Conservation (phyloP, 129 eudicot genomes). For the Arctium lappa region DNA sequence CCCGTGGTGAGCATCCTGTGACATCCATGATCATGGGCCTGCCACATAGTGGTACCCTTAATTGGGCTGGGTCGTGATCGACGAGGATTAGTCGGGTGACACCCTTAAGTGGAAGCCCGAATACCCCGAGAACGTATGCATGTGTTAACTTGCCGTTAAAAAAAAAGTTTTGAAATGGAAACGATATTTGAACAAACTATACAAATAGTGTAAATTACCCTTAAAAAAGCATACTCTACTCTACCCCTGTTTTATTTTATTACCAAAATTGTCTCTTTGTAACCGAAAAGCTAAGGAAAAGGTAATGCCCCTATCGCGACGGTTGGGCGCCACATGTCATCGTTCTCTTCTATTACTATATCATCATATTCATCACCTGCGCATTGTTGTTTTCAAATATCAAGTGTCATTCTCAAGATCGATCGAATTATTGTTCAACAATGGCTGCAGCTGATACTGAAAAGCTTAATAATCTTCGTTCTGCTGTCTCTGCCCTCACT, state of each 20-base stretch:
- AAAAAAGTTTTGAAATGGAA: no score
- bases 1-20: no score
- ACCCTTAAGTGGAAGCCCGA: no score
- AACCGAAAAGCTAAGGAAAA: background rate
- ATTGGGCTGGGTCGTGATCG: no score
- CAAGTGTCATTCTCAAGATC: background rate
- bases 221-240: no score
- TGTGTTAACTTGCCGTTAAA: no score
- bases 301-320: slow-evolving; percentile 1
- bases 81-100: no score
- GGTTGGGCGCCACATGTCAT: background rate
- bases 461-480: slow-evolving; percentile 68
- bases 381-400: background rate
- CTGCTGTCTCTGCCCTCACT: slow-evolving; percentile 64
- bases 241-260: background rate
- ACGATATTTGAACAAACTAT: no score
- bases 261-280: background rate
- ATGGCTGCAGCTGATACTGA: slow-evolving; percentile 73
- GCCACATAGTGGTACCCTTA: no score
- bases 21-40: no score
- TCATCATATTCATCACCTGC: background rate
- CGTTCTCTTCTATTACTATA: background rate
- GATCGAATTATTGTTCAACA: slow-evolving; percentile 3
- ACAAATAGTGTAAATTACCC: no score
- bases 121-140: no score